Evolutionary conservation across 139 green algal genomes (phyloP), one percentile per base, ranked within the genome.

Genomic region (Limnomonas spitsbergensis): DNA sequence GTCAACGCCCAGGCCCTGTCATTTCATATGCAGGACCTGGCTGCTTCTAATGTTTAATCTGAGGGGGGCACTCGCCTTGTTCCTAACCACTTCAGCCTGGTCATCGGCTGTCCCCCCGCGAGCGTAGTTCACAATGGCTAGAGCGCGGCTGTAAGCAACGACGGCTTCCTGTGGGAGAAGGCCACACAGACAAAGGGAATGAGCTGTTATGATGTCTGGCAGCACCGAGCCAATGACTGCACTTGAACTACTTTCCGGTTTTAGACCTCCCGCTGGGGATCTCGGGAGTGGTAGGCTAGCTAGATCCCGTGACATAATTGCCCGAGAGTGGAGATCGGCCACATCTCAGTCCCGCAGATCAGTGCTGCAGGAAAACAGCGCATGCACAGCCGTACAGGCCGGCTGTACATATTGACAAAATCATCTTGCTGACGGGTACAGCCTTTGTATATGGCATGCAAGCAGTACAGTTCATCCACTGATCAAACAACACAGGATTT

Each of bases 51-150:
- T 37, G 24, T 20, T 9, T 70, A 54, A 20, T 32, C 7, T 70
- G 14, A 7, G 9, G 14, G 7, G 56, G 9, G 56, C 56, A 24
- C 56, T 70, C 56, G 29, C 56, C 56, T 32, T 74, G 68, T 42
- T 74, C 20, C 36, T 7, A 37, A 37, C 70, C 38, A 76, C 70
- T 34, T 76, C 70, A 66, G 26, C 70, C 38, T 76, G 70, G 40
- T 76, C 70, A 20, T 7, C 4, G n/a, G 70, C 4, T 32, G 70
- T 67, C 3, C 9, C 38, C 7, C 70, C 38, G 4, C 38, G 26
- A 4, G 29, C 38, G 61, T 54, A 76, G 4, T 76, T 38, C 24
- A 61, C 38, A 37, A 76, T 76, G 70, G 70, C 38, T 4, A 76
- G 70, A 4, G 70, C 70, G 14, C 70, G 38, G 3, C 39, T 20